A percentile compares a stretch with the other conserved stretches of the same genome.
Conservation (phyloP, 768 basidiomycete species). For the Phanerochaete carnosa region DNA sequence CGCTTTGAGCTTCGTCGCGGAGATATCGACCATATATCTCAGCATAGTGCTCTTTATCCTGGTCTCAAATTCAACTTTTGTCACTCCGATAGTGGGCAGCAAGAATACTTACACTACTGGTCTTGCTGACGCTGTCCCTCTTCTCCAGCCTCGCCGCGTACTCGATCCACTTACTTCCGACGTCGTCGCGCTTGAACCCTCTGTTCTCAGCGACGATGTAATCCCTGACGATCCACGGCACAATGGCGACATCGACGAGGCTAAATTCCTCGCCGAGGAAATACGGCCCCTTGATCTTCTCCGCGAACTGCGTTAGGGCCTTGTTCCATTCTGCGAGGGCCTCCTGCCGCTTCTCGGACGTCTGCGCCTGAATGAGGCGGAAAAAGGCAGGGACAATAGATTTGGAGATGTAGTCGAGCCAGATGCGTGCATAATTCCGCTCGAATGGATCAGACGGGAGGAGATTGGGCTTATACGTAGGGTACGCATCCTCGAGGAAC, state of each 20-base stretch:
- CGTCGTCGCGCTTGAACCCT: conserved; percentile 37
- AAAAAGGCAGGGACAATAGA: conserved; percentile 46
- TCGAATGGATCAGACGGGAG: conserved; percentile 46
- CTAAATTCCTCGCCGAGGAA: conserved; percentile 50
- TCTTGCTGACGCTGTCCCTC: conserved; percentile 41
- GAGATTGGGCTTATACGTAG: conserved; percentile 36
- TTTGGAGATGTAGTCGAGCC: conserved; percentile 52
- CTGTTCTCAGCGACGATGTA: conserved; percentile 44
- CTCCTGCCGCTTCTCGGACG: conserved; percentile 27
- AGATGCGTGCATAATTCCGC: conserved; percentile 45
- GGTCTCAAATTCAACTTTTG: neutral
- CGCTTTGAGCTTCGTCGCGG: conserved; percentile 27
- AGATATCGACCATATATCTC: conserved; percentile 36
- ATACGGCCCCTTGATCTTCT: conserved; percentile 41
- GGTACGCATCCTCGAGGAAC: conserved; percentile 58
- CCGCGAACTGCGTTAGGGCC: conserved; percentile 30
- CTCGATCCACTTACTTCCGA: conserved; percentile 37
- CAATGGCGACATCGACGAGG: conserved; percentile 47
- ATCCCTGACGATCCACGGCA: conserved; percentile 49
- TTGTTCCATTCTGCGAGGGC: conserved; percentile 34
- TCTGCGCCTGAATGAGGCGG: conserved; percentile 31
- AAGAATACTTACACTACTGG: conserved; percentile 18
- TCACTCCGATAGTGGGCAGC: neutral
- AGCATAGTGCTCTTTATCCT: conserved; percentile 37
- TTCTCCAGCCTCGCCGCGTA: conserved; percentile 39